phyloP scores from a whole-genome alignment of 2,329 filamentous ascomycete genomes.

The Paradendryphiella salina region DNA sequence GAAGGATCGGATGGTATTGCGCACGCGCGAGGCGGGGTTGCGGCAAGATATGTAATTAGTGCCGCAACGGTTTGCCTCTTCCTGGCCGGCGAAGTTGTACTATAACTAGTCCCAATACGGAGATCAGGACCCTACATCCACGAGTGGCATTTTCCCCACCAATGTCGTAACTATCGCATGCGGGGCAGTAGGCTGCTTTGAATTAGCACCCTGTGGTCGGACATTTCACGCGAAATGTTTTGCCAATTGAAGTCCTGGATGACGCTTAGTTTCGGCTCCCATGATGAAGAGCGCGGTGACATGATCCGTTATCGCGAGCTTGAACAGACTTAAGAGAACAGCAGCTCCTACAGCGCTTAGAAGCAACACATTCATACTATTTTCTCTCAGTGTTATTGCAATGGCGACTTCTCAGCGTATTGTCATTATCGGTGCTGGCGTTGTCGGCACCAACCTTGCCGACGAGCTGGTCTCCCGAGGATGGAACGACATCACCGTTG shows the following conservation, averaged over 20 bases:
- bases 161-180: slow-evolving; percentile 33
- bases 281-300: slow-evolving; percentile 13
- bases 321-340: slow-evolving; percentile 19
- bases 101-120: slow-evolving; percentile 27
- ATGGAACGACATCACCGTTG: slow-evolving; percentile 66
- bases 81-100: slow-evolving; percentile 5
- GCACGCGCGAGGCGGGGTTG: slow-evolving; percentile 34
- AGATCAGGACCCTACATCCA: slow-evolving; percentile 35
- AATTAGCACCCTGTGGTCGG: slow-evolving; percentile 15
- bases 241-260: slow-evolving; percentile 24
- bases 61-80: slow-evolving; percentile 12
- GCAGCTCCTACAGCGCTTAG: slow-evolving; percentile 1
- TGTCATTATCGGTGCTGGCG: slow-evolving; percentile 60
- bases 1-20: slow-evolving; percentile 4
- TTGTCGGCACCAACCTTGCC: slow-evolving; percentile 66
- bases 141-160: slow-evolving; percentile 31
- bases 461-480: slow-evolving; percentile 65
- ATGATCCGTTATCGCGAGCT: slow-evolving; percentile 31
- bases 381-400: slow-evolving; percentile 1
- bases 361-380: slow-evolving; percentile 1
- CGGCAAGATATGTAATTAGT: slow-evolving; percentile 30
- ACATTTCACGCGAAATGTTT: slow-evolving; percentile 28
- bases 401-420: slow-evolving; percentile 45
- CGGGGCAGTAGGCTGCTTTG: slow-evolving; percentile 24
- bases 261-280: slow-evolving; percentile 33